Evolutionary conservation across 768 basidiomycete genomes (phyloP), one percentile per base, ranked within the genome.

Genomic region (Lepiota subincarnata): DNA sequence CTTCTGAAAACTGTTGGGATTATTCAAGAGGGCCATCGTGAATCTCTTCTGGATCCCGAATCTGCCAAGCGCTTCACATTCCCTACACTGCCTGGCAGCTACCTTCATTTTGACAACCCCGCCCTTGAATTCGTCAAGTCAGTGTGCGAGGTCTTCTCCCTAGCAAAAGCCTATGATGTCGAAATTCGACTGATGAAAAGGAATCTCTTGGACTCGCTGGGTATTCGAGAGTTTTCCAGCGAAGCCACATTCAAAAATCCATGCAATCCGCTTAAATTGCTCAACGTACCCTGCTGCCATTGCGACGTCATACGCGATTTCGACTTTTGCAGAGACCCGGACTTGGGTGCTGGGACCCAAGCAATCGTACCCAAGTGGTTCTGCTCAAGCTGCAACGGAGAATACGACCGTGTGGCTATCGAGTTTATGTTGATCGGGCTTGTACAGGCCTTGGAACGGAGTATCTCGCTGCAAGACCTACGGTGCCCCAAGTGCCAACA

Each of bases 261-360:
- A 0, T 98, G 94, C 71, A 87, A 92, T 64, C 83, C 90, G 7
- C 77, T 96, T 51, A 87, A 88, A 60, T 68, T 98, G 22, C 74
- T 84, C 40, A 90, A 90, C 65, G 87, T 98, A 35, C 89, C 95
- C 26, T 98, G 96, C 66, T 83, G 81, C 38, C 81, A 86, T 62
- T 98, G 91, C 70, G 94, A 93, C 66, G 70, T 75, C 12, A 77
- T 94, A 55, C 82, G 89, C 2, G 93, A 96, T 66, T 90, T 99
- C 62, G 97, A 99, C 68, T 89, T 99, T 63, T 98, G 96, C 66
- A 83, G 96, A 13, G 96, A 98, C 69, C 78, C 84, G 10, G 89
- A 92, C 55, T 76, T 97, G 37, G 74, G 92, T 39, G 85, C 90
- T 8, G 73, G 73, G 58, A 70, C 76, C 61, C 58, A 70, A 55